Base-by-base conservation (phyloP, 2,329 filamentous ascomycete genomes). In the Nigrospora oryzae region DNA sequence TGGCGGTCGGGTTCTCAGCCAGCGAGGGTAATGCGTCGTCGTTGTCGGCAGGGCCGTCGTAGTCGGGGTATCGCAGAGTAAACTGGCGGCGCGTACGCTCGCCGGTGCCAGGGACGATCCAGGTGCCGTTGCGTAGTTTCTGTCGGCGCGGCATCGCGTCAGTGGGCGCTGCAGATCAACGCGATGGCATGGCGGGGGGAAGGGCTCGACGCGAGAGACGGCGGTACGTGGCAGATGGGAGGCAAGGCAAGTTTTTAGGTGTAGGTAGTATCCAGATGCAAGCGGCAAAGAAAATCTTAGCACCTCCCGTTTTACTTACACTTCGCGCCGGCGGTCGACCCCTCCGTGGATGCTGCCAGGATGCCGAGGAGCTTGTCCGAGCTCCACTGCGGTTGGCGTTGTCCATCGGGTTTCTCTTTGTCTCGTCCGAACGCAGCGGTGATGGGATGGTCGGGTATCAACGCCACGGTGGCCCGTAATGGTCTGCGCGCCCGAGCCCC, bases 101-200 rank as follows among this genome's bases (percentile, higher is more conserved):
- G 56, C 91, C 90, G 3, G 89, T 96, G 47, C 77, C 74, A 8
- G 91, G 89, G 44, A 95, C 77, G 54, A 97, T 85, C 63, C 94
- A 89, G 38, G 88, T 93, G 52, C 87, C 87, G 61, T 91, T 86
- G 53, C 85, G 83, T 49, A 94, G 74, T 75, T 89, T 81, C 79
- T 83, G 59, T 58, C 51, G 51, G 63, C 65, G 47, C 70, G 75
- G 77, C 72, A 44, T 74, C 71, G 50, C 79, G 68, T 40, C 65
- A 69, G 19, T 79, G 58, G 34, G 61, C 46, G 23, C 5, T 38
- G 36, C 74, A 72, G 14, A 77, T 59, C 31, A 68, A 38, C 28
- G 23, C 31, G 41, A 36, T 32, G 35, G 16, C 31, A 32, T 40
- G 39, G 40, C 30, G 36, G 40, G 40, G 31, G 38, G 38, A 44